phyloP scores from a whole-genome alignment of 177 flowering plant genomes.

The Vitis hybrid region DNA sequence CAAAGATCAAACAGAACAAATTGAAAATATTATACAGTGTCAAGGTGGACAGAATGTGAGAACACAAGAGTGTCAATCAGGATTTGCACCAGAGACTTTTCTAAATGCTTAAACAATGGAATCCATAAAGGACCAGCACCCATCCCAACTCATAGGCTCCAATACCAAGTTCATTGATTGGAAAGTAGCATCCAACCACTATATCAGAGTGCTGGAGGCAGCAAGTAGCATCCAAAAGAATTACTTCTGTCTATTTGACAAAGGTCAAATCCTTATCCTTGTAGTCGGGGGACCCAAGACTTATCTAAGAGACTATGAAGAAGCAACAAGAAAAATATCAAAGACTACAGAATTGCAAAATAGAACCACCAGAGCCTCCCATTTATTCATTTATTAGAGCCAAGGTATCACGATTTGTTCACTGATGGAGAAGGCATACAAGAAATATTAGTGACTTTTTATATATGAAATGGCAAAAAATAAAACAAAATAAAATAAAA shows the following conservation, averaged over 20 bases:
- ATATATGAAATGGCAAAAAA: not conserved
- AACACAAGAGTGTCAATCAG: too few species aligned
- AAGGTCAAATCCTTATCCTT: not conserved
- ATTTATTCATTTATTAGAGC: not conserved
- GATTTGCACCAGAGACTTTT: too few species aligned
- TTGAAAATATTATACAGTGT: too few species aligned
- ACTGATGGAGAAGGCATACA: not conserved
- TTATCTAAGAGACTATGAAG: not conserved
- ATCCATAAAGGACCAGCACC: too few species aligned
- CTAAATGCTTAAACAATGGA: too few species aligned
- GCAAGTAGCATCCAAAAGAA: not conserved
- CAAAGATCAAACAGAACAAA: too few species aligned
- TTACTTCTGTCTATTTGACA: not conserved
- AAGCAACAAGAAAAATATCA: not conserved
- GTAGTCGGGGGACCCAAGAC: not conserved
- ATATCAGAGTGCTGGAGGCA: too few species aligned
- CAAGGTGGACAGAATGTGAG: too few species aligned
- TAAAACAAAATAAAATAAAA: not conserved
- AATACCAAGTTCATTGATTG: too few species aligned
- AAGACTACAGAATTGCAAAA: not conserved
- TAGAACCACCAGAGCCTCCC: not conserved
- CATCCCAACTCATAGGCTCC: too few species aligned
- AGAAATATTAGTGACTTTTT: not conserved
- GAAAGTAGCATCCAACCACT: too few species aligned
- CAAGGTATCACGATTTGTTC: constrained; percentile 1